Evolutionary conservation across 2,329 filamentous ascomycete genomes (phyloP).

Genomic region (Botrytis byssoidea): DNA sequence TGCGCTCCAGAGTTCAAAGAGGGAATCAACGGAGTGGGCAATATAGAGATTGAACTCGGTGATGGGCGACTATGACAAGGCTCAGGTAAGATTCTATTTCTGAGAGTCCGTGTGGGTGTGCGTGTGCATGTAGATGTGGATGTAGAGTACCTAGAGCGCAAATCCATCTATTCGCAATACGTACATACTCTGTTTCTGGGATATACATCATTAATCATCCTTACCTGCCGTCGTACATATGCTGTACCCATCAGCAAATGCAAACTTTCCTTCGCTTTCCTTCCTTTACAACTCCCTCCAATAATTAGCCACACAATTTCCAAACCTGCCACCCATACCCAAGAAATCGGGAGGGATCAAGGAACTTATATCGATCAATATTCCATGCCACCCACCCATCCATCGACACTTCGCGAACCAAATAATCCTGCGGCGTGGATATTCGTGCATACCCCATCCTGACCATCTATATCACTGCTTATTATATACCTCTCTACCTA

Average conservation of each 20-base stretch:
- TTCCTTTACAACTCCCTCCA: not conserved
- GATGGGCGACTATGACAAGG: not conserved
- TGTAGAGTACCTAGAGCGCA: not conserved
- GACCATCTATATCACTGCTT: not conserved
- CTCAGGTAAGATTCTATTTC: not conserved
- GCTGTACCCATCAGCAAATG: not conserved
- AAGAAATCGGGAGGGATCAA: not conserved
- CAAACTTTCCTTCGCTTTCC: not conserved
- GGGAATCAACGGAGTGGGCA: not conserved
- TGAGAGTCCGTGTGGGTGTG: not conserved
- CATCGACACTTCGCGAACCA: not conserved
- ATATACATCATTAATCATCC: not conserved
- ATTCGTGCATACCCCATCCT: not conserved
- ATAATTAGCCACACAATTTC: not conserved
- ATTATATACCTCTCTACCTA: not conserved
- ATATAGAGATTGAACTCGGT: not conserved
- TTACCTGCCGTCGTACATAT: not conserved
- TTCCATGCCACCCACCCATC: not conserved
- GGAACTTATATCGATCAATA: not conserved
- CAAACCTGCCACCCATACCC: not conserved
- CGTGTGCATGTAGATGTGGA: not conserved
- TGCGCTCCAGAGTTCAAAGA: not conserved
- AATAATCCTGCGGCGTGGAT: not conserved
- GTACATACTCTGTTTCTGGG: not conserved
- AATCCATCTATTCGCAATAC: not conserved